Conservation (phyloP, 1,139 yeast species). For the Debaryomycetaceae sp. region DNA sequence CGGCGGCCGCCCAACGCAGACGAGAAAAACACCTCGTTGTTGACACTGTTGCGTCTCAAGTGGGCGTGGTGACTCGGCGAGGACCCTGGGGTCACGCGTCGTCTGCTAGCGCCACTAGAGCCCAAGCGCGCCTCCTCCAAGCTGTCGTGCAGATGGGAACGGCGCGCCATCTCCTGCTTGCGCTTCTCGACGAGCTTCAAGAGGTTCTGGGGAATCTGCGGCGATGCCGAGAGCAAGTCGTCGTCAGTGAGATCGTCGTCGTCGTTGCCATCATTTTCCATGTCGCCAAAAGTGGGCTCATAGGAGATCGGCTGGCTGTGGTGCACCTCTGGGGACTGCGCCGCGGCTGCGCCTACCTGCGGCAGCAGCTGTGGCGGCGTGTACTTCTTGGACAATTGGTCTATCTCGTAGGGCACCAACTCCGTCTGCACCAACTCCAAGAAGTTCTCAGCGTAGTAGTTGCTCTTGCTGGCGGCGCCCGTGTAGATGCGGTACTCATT, state of each 20-base stretch:
- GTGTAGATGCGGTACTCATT: constrained; percentile 80
- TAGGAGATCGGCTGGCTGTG: constrained; percentile 3
- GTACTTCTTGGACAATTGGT: constrained; percentile 17
- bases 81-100: constrained; percentile 27
- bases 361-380: too few relatives aligned
- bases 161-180: constrained; percentile 27
- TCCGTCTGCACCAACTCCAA: constrained; percentile 66
- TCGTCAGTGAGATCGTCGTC: constrained; percentile 49
- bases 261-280: constrained; percentile 15
- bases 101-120: constrained; percentile 8
- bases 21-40: constrained; percentile 19
- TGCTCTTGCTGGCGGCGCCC: constrained; percentile 59
- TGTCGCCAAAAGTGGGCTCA: constrained; percentile 10
- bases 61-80: constrained; percentile 23
- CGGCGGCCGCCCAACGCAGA: constrained; percentile 25
- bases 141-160: constrained; percentile 16
- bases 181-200: constrained; percentile 52
- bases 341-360: constrained; percentile 8
- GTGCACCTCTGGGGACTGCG: constrained; percentile 1
- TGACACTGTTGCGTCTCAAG: constrained; percentile 22
- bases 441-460: constrained; percentile 78
- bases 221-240: constrained; percentile 55
- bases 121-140: constrained; percentile 15
- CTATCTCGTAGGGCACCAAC: constrained; percentile 41
- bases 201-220: constrained; percentile 62